Evolutionary conservation across 1,284 basidiomycete species (phyloP), one percentile per base, ranked within the genome.

Genomic region (Moesziomyces sp.): DNA sequence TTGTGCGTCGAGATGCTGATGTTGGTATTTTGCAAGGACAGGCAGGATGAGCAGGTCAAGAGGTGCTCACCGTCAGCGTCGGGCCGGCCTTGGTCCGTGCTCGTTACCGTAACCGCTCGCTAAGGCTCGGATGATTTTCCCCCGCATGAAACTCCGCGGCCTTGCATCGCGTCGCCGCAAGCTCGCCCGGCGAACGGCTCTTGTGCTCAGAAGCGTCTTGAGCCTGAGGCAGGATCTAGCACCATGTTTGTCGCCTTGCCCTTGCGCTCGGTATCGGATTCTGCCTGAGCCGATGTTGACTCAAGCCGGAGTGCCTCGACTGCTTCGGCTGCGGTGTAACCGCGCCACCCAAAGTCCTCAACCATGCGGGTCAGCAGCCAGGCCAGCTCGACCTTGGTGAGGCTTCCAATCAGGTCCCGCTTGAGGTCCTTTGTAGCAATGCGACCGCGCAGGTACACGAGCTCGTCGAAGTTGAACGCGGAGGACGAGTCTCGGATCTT

Each of bases 211-310:
- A 60, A 70, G 30, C 48, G 54, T 18, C 67, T 55, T n/a, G 57
- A 54, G n/a, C 67, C 67, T 19, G 46, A 34, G 9, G 46, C 43
- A 13, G 67, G 58, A 28, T 59, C 46, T 23, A 70, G 44, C 16
- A 70, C 58, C 58, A 70, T 70, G 19, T 65, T 63, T 1, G 52
- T 46, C 5, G 67, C 67, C 38, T 65, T 64, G 23, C 19, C 35
- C 23, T 70, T 70, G 7, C 67, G 52, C 21, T 59, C 52, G 19
- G 56, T 48, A 34, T 56, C 58, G 14, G 58, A 38, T 5, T 23
- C 54, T 16, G 46, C 18, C 4, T 53, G 34, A n/a, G 65, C 58
- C 10, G 58, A 54, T 0, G 65, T 67, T 10, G 54, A 52, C 16
- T 67, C 65, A 4, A 61, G 4, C 23, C 58, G 45, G 14, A 67